phyloP scores from a whole-genome alignment of 1,284 basidiomycete genomes.

The Wolfiporia cocos region DNA sequence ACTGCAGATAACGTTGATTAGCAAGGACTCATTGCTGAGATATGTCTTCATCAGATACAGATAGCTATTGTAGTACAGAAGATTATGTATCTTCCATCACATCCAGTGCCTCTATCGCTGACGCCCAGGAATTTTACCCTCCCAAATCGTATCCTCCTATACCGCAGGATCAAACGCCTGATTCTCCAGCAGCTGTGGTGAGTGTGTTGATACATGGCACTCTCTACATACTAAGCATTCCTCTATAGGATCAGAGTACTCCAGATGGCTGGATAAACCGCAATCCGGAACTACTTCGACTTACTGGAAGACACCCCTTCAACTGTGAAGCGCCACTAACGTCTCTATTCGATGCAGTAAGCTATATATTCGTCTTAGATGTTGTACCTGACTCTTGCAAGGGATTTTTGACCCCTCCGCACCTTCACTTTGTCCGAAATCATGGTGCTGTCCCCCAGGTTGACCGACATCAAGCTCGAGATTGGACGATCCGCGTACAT shows the following conservation, averaged over 20 bases:
- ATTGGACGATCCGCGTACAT: conserved; percentile 49
- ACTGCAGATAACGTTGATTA: too few relatives aligned
- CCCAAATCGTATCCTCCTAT: conserved; percentile 8
- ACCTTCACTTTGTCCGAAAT: conserved; percentile 64
- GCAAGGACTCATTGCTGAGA: too few relatives aligned
- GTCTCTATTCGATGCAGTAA: conserved; percentile 37
- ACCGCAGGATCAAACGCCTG: conserved; percentile 12
- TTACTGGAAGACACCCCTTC: conserved; percentile 61
- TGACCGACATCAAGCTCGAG: conserved; percentile 27
- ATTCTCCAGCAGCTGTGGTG: conserved; percentile 7
- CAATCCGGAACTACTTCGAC: conserved; percentile 35
- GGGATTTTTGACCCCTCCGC: conserved; percentile 59
- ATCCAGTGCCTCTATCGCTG: too few relatives aligned
- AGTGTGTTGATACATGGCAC: too few relatives aligned
- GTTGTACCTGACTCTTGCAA: conserved; percentile 8
- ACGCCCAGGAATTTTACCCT: too few relatives aligned
- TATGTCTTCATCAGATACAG: too few relatives aligned
- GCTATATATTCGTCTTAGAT: conserved; percentile 5
- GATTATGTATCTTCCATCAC: too few relatives aligned
- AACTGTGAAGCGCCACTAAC: conserved; percentile 51
- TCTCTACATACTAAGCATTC: too few relatives aligned
- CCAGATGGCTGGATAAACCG: conserved; percentile 40
- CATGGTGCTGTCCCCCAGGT: conserved; percentile 61
- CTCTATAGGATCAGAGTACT: conserved; percentile 27
- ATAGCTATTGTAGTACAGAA: too few relatives aligned